A percentile compares a stretch with the other conserved stretches of the same genome.
These are phyloP conservation scores for Dysphania ambrosioides DNA, from an alignment of 148 eudicot genomes.

Conservation along the genomic window DNA sequence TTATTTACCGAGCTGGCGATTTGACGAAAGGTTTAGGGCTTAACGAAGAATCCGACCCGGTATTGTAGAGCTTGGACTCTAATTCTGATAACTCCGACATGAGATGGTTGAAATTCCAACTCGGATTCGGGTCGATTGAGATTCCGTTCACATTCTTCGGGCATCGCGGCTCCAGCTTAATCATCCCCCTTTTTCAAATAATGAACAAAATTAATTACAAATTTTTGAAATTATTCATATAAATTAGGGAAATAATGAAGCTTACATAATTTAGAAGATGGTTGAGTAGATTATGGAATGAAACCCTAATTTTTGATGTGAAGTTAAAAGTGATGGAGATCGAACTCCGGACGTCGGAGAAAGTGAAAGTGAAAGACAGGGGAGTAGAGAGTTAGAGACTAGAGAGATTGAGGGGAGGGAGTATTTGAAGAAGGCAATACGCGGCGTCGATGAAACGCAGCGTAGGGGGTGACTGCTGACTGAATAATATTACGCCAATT, in stretches of 20 bases:
- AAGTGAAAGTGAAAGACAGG: too few species aligned
- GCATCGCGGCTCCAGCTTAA: constrained; percentile 41
- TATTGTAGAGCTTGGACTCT: constrained; percentile 39
- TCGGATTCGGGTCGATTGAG: constrained; percentile 69
- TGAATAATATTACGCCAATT: too few species aligned
- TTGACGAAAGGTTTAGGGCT: constrained; percentile 41
- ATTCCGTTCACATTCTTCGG: constrained; percentile 45
- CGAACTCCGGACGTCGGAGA: too few species aligned
- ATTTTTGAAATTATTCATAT: background rate
- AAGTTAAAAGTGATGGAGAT: too few species aligned
- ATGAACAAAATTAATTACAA: background rate
- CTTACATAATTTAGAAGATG: too few species aligned
- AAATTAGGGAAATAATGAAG: too few species aligned
- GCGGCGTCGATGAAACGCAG: too few species aligned
- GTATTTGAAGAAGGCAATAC: too few species aligned
- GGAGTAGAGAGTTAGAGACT: too few species aligned
- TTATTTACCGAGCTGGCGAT: constrained; percentile 39
- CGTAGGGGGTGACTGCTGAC: too few species aligned
- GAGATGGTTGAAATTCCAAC: constrained; percentile 69
- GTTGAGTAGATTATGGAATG: background rate
- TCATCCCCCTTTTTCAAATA: constrained; percentile 41
- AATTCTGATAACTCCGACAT: constrained; percentile 51
- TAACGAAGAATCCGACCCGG: constrained; percentile 22
- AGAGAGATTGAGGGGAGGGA: too few species aligned
- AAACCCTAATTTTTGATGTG: constrained; percentile 8